Base-by-base conservation (phyloP, 371 early-diverging fungal species). In the Syncephalastrum sp. region DNA sequence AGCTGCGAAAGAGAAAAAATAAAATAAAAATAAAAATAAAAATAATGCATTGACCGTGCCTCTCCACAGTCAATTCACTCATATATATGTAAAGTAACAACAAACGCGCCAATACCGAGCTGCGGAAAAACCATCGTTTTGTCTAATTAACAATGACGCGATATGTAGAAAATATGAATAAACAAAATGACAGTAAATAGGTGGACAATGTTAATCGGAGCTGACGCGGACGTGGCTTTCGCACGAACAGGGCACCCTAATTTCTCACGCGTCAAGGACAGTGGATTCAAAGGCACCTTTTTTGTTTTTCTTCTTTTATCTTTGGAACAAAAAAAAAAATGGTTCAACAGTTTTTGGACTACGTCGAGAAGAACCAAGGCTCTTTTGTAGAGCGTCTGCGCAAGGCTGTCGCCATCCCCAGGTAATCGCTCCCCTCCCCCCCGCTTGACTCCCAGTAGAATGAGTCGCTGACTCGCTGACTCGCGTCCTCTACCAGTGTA, bases 341-440 rank as follows among this genome's bases (percentile, higher is more conserved):
- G 56, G 42, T 42, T 41, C 50, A 48, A 21, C 54, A 63, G 42
- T 63, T 63, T 74, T 87, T 90, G 68, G 81, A 83, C 17, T 86
- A 89, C 66, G 88, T 95, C 57, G 91, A 93, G 63, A 68, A 86
- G 61, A 85, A 92, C 75, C 87, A 92, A 69, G 73, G 85, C 55
- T 74, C 80, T 67, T 95, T 90, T 69, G 81, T 97, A 65, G 84
- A 90, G 52, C 79, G 88, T 63, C 87, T 97, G 54, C 87, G 88
- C 48, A 94, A 96, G 74, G 91, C 85, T 29, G 97, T 97, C 23
- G 95, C 91, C 43, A 96, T 97, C 57, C 92, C 94, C 49, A 87
- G 88, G 90, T 89, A 84, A 59, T 49, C 41, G 43, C 47, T 21
- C 14, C 17, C 23, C 13, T 17, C 1, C 12, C 16, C 14, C 14